Base-by-base conservation (phyloP, 192 early-diverging fungal genomes). In the Coemansia erecta region DNA sequence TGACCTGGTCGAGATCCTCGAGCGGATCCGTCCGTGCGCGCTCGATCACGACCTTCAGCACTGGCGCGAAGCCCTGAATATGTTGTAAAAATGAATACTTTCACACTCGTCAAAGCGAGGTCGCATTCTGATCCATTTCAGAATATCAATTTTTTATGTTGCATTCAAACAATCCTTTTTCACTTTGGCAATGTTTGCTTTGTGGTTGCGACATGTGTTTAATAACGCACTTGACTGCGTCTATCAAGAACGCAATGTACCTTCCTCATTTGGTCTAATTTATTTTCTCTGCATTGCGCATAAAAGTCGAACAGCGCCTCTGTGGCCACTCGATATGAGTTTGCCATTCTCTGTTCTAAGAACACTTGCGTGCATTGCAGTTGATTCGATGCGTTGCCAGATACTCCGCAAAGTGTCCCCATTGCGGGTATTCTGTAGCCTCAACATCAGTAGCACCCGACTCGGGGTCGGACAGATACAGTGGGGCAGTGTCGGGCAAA, bases 321-420 rank as follows among this genome's bases (percentile, higher is more conserved):
- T n/a, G n/a, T n/a, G n/a, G n/a, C n/a, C n/a, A n/a, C n/a, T n/a
- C n/a, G n/a, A n/a, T n/a, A 15, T 42, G n/a, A 8, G 41, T 42
- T 42, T 8, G n/a, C n/a, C 11, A 15, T 15, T n/a, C 8, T 42
- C n/a, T 23, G 13, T n/a, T 56, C 56, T 64, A 77, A 10, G 50
- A 24, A 44, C 77, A 80, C 81, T 98, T 94, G 35, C 96, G 85
- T 22, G 96, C 86, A 58, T 98, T 98, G 50, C 95, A 77, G 58
- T 98, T 98, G 51, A 98, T 87, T 40, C 95, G 82, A 8, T 90
- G 77, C 15, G 80, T 74, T 14, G 55, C 53, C 62, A 98, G 66
- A 46, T 87, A 96, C 8, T 81, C 78, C 3, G 78, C 85, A 86
- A 85, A 87, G 43, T 86, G 64, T 41, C 60, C 46, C 90, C 90